A percentile compares a stretch with the other conserved stretches of the same genome.
phyloP scores from a whole-genome alignment of 2,329 filamentous ascomycete genomes.

The Venturia nashicola region DNA sequence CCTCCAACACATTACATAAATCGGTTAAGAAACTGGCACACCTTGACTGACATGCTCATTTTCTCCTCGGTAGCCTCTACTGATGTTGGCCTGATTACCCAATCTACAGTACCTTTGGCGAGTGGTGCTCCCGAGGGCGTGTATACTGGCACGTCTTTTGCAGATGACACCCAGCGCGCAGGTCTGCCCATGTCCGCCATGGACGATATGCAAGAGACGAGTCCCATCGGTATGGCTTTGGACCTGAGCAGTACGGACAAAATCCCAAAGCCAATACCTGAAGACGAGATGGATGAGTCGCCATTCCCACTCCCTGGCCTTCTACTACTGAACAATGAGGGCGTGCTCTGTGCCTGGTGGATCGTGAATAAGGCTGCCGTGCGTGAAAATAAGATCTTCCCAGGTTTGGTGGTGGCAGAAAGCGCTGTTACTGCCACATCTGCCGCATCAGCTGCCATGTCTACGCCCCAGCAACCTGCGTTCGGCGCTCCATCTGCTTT shows the following conservation, averaged over 20 bases:
- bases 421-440: slow-evolving; percentile 14
- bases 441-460: slow-evolving; percentile 13
- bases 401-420: slow-evolving; percentile 40
- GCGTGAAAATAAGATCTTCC: slow-evolving; percentile 58
- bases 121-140: slow-evolving; percentile 41
- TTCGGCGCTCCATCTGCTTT: slow-evolving; percentile 15
- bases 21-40: slow-evolving; percentile 68
- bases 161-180: slow-evolving; percentile 63
- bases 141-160: slow-evolving; percentile 62
- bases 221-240: slow-evolving; percentile 64
- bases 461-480: not conserved
- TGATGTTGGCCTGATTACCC: slow-evolving; percentile 67
- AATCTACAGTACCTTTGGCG: slow-evolving; percentile 55
- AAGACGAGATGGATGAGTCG: slow-evolving; percentile 69
- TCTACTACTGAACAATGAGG: slow-evolving; percentile 80
- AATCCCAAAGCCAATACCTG: slow-evolving; percentile 63
- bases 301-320: slow-evolving; percentile 70
- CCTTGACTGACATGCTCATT: slow-evolving; percentile 59
- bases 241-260: slow-evolving; percentile 77
- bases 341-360: slow-evolving; percentile 80
- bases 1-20: slow-evolving; percentile 67
- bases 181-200: slow-evolving; percentile 53
- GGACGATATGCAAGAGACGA: slow-evolving; percentile 56
- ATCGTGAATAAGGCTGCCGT: slow-evolving; percentile 82
- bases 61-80: slow-evolving; percentile 68